These are phyloP conservation scores for Phytophthora fragariae DNA, from an alignment of 352 stramenopile genomes.

Conservation along the genomic window DNA sequence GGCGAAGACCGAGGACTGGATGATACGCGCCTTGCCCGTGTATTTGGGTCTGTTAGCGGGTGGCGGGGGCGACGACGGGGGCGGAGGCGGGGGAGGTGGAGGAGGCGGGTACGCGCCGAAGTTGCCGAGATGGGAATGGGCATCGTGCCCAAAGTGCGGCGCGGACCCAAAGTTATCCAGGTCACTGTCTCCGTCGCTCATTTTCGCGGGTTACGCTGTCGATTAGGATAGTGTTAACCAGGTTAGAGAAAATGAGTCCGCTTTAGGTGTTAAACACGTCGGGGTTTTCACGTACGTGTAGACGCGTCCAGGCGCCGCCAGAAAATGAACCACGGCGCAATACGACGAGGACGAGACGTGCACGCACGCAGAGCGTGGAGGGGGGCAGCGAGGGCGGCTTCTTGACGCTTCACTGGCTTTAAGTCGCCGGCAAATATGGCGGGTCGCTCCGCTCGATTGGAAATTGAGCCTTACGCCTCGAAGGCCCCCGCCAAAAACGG, in stretches of 20 bases:
- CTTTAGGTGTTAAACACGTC: not conserved
- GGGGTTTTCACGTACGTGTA: slow-evolving; percentile 15
- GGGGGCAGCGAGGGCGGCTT: not conserved
- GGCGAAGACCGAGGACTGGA: slow-evolving; percentile 38
- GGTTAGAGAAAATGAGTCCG: slow-evolving; percentile 20
- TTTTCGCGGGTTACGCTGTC: slow-evolving; percentile 3
- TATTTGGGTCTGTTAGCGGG: slow-evolving; percentile 21
- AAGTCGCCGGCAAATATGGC: slow-evolving; percentile 11
- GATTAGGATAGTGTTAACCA: not conserved
- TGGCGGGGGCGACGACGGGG: slow-evolving; percentile 13
- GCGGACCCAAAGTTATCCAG: slow-evolving; percentile 19
- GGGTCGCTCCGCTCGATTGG: slow-evolving; percentile 38
- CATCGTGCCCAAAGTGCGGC: slow-evolving; percentile 12
- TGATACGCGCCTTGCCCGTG: slow-evolving; percentile 46
- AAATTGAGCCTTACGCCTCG: slow-evolving; percentile 25
- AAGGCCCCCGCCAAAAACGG: slow-evolving; percentile 22
- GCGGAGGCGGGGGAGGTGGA: slow-evolving; percentile 17
- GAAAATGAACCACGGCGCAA: slow-evolving; percentile 6
- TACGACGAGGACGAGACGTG: not conserved
- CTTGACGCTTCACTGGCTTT: slow-evolving; percentile 6
- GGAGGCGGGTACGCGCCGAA: slow-evolving; percentile 8
- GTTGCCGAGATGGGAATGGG: not conserved
- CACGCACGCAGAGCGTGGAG: not conserved
- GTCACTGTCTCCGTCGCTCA: slow-evolving; percentile 46
- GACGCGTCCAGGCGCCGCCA: not conserved